Evolutionary conservation across 2,329 filamentous ascomycete species (phyloP).

Genomic region (Bipolaris oryzae): DNA sequence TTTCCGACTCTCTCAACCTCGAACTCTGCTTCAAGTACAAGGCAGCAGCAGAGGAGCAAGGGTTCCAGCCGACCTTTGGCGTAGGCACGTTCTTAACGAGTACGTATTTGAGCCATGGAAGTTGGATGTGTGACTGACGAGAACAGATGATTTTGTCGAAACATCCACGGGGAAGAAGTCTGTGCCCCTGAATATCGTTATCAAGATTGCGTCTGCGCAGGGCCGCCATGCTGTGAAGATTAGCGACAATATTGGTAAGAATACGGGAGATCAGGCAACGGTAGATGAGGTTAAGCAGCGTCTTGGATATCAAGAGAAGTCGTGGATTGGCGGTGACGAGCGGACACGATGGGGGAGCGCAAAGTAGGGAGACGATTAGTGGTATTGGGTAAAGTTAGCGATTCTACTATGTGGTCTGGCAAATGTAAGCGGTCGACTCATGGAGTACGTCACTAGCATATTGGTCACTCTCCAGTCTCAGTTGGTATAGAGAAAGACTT

Average conservation of each 20-base stretch:
- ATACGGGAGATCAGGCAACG: constrained; percentile 82
- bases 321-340: constrained; percentile 85
- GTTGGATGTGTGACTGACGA: constrained; percentile 18
- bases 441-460: no score
- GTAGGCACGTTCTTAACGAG: constrained; percentile 94
- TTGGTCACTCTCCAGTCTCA: no score
- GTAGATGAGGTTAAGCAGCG: constrained; percentile 83
- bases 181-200: constrained; percentile 92
- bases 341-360: constrained; percentile 74
- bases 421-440: no score
- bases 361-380: constrained; percentile 26
- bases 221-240: constrained; percentile 90
- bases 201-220: constrained; percentile 87
- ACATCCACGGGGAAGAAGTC: constrained; percentile 79
- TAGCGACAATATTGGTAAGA: constrained; percentile 86
- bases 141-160: constrained; percentile 77
- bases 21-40: constrained; percentile 93
- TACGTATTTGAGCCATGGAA: constrained; percentile 39
- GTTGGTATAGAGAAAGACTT: no score
- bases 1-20: constrained; percentile 93
- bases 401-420: no score
- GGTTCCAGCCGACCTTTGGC: constrained; percentile 87
- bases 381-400: neutral
- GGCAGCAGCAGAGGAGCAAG: constrained; percentile 75
- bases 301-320: constrained; percentile 83